These are phyloP conservation scores for Jackrogersella minutella DNA, from an alignment of 495 filamentous ascomycete genomes.

Conservation along the genomic window DNA sequence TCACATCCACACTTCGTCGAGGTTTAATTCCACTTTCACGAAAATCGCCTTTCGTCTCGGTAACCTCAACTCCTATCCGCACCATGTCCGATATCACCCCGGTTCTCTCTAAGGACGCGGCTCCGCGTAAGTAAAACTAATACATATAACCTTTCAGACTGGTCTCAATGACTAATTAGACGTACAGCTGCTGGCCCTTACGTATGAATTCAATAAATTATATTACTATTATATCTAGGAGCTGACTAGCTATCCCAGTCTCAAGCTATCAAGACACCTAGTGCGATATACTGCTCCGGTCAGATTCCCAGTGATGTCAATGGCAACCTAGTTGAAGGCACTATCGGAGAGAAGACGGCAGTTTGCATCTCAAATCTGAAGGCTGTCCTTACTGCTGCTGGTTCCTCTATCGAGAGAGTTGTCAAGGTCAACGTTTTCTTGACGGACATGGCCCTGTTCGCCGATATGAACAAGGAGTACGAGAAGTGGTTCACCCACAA, in stretches of 20 bases:
- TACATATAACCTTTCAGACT: neutral
- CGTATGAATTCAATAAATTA: slow-evolving; percentile 46
- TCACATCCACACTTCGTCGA: slow-evolving; percentile 29
- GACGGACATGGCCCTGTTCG: slow-evolving; percentile 85
- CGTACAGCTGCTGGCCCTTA: slow-evolving; percentile 63
- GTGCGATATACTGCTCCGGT: slow-evolving; percentile 89
- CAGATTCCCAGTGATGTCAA: slow-evolving; percentile 83
- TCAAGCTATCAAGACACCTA: slow-evolving; percentile 86
- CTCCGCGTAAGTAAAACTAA: slow-evolving; percentile 54
- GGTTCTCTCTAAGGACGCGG: slow-evolving; percentile 62
- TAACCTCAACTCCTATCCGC: slow-evolving; percentile 35
- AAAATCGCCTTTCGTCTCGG: slow-evolving; percentile 21
- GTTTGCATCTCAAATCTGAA: slow-evolving; percentile 80
- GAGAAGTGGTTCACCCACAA: slow-evolving; percentile 87
- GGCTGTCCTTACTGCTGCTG: slow-evolving; percentile 79
- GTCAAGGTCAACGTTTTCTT: slow-evolving; percentile 88
- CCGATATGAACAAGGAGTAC: slow-evolving; percentile 86
- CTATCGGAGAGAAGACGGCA: slow-evolving; percentile 77
- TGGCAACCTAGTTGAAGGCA: slow-evolving; percentile 77
- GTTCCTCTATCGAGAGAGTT: slow-evolving; percentile 74
- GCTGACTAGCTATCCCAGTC: slow-evolving; percentile 61
- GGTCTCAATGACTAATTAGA: slow-evolving; percentile 15
- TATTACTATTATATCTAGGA: neutral
- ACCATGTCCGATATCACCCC: slow-evolving; percentile 57
- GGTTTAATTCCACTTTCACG: slow-evolving; percentile 24